Percentiles rank a stretch among this genome's conserved stretches.
Conservation (phyloP, 352 stramenopile species). For the Elongisporangium undulatum region DNA sequence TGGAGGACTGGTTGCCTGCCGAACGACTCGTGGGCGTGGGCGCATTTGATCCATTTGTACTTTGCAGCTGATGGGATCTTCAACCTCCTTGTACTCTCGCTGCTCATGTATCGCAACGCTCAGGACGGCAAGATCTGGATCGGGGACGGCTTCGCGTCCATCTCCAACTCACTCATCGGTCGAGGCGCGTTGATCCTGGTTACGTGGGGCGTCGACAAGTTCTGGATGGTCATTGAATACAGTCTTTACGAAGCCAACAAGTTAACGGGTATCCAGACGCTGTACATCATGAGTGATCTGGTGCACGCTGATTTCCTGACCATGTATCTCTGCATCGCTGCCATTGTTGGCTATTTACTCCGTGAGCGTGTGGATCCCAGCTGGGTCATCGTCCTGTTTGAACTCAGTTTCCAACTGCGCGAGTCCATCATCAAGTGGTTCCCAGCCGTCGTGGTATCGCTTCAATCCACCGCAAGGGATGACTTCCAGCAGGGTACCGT, state of each 20-base stretch:
- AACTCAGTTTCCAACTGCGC: slow-evolving; percentile 14
- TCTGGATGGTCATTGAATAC: slow-evolving; percentile 35
- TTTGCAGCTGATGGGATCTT: slow-evolving; percentile 24
- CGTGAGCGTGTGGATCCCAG: slow-evolving; percentile 22
- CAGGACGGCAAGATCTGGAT: slow-evolving; percentile 29
- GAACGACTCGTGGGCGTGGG: slow-evolving; percentile 44
- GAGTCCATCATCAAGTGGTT: slow-evolving; percentile 8
- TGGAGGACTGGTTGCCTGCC: slow-evolving; percentile 11
- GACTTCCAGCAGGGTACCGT: slow-evolving; percentile 6
- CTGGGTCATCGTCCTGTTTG: slow-evolving; percentile 23
- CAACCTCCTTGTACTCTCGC: slow-evolving; percentile 17
- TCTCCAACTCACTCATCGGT: slow-evolving; percentile 26
- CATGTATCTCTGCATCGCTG: slow-evolving; percentile 18
- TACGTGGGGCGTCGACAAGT: slow-evolving; percentile 25
- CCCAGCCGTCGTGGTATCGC: slow-evolving; percentile 10
- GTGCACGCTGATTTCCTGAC: slow-evolving; percentile 33
- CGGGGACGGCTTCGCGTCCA: slow-evolving; percentile 27
- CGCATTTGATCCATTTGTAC: slow-evolving; percentile 23
- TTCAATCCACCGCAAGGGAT: slow-evolving; percentile 8
- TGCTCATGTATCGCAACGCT: slow-evolving; percentile 26
- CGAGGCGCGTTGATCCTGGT: slow-evolving; percentile 24
- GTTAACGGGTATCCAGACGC: slow-evolving; percentile 6
- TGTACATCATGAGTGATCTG: slow-evolving; percentile 20
- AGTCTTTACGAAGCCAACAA: slow-evolving; percentile 19
- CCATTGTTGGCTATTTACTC: slow-evolving; percentile 17